These are phyloP conservation scores for Oenanthe sinensis DNA, from an alignment of 129 eudicot species.

Conservation along the genomic window DNA sequence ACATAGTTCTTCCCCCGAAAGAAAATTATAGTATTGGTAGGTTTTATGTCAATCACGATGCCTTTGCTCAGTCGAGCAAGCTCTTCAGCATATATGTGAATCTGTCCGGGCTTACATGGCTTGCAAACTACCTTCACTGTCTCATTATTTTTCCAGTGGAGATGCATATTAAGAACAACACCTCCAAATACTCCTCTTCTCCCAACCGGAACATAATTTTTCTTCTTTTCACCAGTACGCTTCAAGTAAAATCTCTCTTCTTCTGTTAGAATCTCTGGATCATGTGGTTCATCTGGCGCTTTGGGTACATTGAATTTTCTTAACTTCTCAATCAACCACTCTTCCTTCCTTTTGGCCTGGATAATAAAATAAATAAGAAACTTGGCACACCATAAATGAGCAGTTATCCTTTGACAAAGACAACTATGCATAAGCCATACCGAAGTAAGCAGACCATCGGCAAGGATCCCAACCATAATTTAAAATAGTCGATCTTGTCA, in stretches of 20 bases:
- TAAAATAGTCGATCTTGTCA: neutral
- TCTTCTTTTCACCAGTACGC: constrained; percentile 96
- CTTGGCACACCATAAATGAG: neutral
- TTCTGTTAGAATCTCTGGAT: constrained; percentile 87
- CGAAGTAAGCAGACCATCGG: neutral
- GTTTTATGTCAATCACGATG: constrained; percentile 75
- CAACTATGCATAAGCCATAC: constrained; percentile 2
- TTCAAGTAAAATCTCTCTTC: constrained; percentile 86
- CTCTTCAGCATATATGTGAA: constrained; percentile 79
- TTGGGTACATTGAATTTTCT: constrained; percentile 70
- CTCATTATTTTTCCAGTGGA: constrained; percentile 95
- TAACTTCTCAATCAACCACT: constrained; percentile 83
- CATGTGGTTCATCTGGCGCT: constrained; percentile 58
- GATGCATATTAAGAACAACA: constrained; percentile 97
- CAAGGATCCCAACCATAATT: too few species aligned
- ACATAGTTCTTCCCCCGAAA: constrained; percentile 90
- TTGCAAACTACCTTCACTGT: constrained; percentile 88
- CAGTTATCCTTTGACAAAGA: neutral
- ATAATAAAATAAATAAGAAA: constrained; percentile 13
- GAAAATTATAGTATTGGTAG: constrained; percentile 62
- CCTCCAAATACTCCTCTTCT: constrained; percentile 98
- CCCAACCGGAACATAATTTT: constrained; percentile 94
- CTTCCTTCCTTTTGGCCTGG: constrained; percentile 92
- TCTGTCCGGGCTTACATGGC: constrained; percentile 90
- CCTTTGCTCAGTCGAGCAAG: constrained; percentile 87